Base-by-base conservation (phyloP, 2,329 filamentous ascomycete genomes). In the Graphiopsis chlorocephala region DNA sequence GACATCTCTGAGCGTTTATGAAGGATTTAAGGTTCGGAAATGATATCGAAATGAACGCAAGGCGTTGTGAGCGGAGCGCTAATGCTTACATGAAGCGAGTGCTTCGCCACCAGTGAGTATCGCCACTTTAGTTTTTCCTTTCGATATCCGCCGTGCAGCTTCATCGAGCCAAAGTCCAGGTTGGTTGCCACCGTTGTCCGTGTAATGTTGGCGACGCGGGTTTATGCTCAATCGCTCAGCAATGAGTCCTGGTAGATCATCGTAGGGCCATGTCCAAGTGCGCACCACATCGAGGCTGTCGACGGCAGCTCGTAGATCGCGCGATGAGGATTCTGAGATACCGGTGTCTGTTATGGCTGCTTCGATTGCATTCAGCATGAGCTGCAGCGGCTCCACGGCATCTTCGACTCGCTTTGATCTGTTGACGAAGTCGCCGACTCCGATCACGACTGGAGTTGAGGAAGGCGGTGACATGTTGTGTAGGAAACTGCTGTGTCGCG, bases 211-310 rank as follows among this genome's bases (percentile, higher is more conserved):
- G 69, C 85, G 82, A 1, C 76, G 77, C 0, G 83, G 78, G 2
- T 79, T 72, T 3, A 85, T 76, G 0, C 78, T 79, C 2, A 90
- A 73, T 42, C 78, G 81, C 45, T 82, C 68, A 0, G 83, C 78
- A 6, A 90, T 72, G 1, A 86, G 75, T 5, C 78, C 79, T 0
- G 87, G 85, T 1, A 89, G 74, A 71, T 90, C 83, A 1, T 79
- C 75, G 71, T 90, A 90, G 0, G 84, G 82, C 87, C 87, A 89
- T 0, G 87, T 88, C 87, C 87, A 90, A 0, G 85, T 85, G 47
- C 80, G 81, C 11, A 89, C 86, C 4, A 88, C 82, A 50, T 83
- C 79, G 53, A 90, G 78, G 68, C 83, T 85, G 71, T 89, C 86
- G 61, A 88, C 83, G 0, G 75, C 74, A 0, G 76, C 70, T 65